Conservation (phyloP, 2,329 filamentous ascomycete genomes). For the Thelonectria olida region DNA sequence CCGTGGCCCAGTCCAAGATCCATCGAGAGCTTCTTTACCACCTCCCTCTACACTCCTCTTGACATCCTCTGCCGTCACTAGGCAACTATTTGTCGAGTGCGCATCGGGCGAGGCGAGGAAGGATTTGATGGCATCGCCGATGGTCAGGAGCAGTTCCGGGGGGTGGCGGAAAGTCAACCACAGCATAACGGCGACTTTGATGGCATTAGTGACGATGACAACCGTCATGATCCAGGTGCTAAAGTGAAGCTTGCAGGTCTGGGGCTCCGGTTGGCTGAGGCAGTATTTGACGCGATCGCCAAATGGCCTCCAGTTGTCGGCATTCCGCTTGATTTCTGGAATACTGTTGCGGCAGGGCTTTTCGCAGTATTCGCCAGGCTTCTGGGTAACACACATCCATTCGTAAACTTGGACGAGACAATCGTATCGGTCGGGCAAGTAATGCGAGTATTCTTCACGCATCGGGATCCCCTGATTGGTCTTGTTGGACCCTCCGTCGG, state of each 20-base stretch:
- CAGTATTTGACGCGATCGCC: background rate
- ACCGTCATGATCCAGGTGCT: background rate
- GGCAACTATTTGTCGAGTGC: conserved; percentile 10
- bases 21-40: background rate
- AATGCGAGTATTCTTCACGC: background rate
- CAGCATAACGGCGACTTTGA: conserved; percentile 11
- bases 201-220: conserved; percentile 5
- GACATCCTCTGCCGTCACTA: conserved; percentile 1
- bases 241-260: conserved; percentile 13
- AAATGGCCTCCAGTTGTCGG: conserved; percentile 9
- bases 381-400: conserved; percentile 13
- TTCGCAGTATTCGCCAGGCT: background rate
- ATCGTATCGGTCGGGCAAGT: background rate
- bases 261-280: conserved; percentile 3
- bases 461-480: background rate
- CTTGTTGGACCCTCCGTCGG: background rate
- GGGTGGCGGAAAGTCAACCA: conserved; percentile 7
- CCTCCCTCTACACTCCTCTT: background rate
- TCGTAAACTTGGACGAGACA: background rate
- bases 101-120: conserved; percentile 5
- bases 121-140: conserved; percentile 21
- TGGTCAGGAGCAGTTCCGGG: conserved; percentile 5
- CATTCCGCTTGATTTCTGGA: background rate
- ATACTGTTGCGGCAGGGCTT: background rate
- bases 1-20: background rate